Base-by-base conservation (phyloP, 2,329 filamentous ascomycete species). In the Venturia pyrina region DNA sequence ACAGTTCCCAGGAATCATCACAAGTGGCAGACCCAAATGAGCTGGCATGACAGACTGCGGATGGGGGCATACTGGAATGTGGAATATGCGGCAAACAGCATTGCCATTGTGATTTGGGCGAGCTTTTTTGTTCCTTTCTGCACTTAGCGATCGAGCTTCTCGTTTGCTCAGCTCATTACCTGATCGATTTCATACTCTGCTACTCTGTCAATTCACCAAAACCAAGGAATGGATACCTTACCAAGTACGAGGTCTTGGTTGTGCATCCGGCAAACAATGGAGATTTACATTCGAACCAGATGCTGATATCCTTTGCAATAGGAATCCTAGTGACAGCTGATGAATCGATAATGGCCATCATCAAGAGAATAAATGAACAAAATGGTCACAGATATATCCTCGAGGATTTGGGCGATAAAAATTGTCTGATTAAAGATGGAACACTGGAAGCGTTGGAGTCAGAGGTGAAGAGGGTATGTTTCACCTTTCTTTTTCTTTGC, bases 311-410 rank as follows among this genome's bases (percentile, higher is more conserved):
- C 3, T 28, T 46, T 24, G 34, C 2, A n/a, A 13, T 24, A 82
- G 89, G 89, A 68, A 87, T 90, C 37, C 83, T 93, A 69, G 86
- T 93, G 76, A 86, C 91, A 76, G 91, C 89, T 77, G 90, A 93
- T 74, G 88, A 90, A n/a, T 90, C 89, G 57, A 92, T 93, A 82
- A 93, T 92, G 77, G 89, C 90, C 69, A 91, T 93, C 79, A 88
- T 93, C 72, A 81, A 90, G 70, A 89, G 87, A 72, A 89, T 93
- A 70, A 88, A 93, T 76, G 80, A 85, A 66, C 48, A 48, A 24
- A 73, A 78, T 66, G 82, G 83, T 70, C 86, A 92, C 75, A 86
- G 88, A 69, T 90, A 86, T 74, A 89, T 93, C 72, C 89, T 92
- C 68, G 89, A 92, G 71, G 89, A 92, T 68, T 83, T 93, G 1